phyloP scores from a whole-genome alignment of 371 early-diverging fungal species.

The Mucor mucedo region DNA sequence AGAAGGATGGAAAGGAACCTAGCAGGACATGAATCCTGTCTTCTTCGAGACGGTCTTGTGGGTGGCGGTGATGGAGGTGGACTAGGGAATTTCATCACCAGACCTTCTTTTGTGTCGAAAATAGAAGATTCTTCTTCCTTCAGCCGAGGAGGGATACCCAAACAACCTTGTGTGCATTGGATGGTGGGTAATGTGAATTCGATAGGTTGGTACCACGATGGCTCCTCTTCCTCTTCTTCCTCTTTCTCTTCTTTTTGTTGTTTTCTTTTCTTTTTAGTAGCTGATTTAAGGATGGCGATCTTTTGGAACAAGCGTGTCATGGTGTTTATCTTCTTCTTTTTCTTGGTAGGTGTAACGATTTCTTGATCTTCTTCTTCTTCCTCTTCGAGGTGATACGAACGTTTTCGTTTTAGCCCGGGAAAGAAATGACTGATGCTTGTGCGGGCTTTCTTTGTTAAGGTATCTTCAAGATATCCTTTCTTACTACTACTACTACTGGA shows the following conservation, averaged over 20 bases:
- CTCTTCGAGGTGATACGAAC: neutral
- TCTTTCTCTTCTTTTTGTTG: neutral
- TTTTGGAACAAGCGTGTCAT: conserved; percentile 11
- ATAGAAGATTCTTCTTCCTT: neutral
- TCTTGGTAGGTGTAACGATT: neutral
- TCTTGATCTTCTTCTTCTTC: neutral
- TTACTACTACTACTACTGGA: neutral
- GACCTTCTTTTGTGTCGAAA: neutral
- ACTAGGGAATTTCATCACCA: neutral
- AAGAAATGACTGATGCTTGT: conserved; percentile 7
- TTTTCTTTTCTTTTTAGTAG: neutral
- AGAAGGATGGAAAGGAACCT: neutral
- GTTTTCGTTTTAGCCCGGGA: conserved; percentile 2
- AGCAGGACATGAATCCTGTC: neutral
- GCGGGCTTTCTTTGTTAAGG: conserved; percentile 1
- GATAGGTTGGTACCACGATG: neutral
- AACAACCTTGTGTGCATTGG: conserved; percentile 16
- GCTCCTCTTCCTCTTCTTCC: neutral
- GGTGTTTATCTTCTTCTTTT: conserved; percentile 4
- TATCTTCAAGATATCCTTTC: neutral
- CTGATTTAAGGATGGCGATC: neutral
- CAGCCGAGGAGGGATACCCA: neutral
- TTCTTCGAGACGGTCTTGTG: neutral
- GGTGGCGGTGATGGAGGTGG: neutral
- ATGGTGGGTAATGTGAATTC: conserved; percentile 13